phyloP scores from a whole-genome alignment of 129 eudicot species.

The Calendula officinalis region DNA sequence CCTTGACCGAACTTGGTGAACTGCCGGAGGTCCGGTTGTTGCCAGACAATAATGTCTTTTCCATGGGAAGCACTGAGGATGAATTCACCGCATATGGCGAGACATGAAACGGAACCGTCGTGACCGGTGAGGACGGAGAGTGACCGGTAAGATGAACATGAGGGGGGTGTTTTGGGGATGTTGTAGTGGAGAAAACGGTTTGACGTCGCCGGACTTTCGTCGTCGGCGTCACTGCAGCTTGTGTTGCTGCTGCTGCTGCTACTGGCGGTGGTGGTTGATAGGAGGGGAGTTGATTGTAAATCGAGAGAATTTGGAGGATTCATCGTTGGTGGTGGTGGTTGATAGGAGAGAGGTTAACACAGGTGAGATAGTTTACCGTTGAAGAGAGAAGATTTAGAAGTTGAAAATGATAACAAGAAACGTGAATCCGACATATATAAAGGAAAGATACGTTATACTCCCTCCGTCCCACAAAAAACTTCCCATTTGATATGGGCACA shows the following conservation, averaged over 20 bases:
- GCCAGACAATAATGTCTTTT: slow-evolving; percentile 90
- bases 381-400: slow-evolving; percentile 10
- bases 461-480: no score
- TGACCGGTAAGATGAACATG: slow-evolving; percentile 45
- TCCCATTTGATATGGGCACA: no score
- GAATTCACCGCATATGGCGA: slow-evolving; percentile 54
- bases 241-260: slow-evolving; percentile 16
- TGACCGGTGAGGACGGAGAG: no score
- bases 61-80: slow-evolving; percentile 90
- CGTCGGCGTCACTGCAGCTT: slow-evolving; percentile 31
- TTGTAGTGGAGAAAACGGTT: slow-evolving; percentile 29
- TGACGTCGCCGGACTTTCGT: slow-evolving; percentile 50
- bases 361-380: slow-evolving; percentile 16
- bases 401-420: slow-evolving; percentile 25
- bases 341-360: not conserved
- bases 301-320: slow-evolving; percentile 14
- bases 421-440: slow-evolving; percentile 13
- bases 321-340: slow-evolving; percentile 7
- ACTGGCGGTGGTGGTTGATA: slow-evolving; percentile 30
- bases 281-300: slow-evolving; percentile 39
- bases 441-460: not conserved
- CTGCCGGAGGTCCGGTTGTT: slow-evolving; percentile 68
- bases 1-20: slow-evolving; percentile 86
- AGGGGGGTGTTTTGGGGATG: slow-evolving; percentile 39
- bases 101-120: not conserved